Percentiles rank a stretch among this genome's conserved stretches.
These are phyloP conservation scores for Croton setiger DNA, from an alignment of 441 rosid species.

Conservation along the genomic window DNA sequence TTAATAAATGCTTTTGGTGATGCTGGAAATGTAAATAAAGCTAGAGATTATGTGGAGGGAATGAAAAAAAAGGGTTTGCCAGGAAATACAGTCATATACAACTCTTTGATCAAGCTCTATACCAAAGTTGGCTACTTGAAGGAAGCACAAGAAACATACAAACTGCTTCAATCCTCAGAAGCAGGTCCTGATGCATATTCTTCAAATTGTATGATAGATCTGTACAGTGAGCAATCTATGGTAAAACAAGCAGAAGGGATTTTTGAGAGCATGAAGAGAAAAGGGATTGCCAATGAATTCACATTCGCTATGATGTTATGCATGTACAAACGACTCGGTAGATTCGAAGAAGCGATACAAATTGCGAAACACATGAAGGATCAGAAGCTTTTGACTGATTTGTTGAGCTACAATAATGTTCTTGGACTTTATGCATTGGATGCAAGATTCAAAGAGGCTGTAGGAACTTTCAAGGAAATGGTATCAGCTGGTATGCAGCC, in stretches of 20 bases:
- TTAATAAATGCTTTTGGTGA: slow-evolving; percentile 40
- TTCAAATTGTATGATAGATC: slow-evolving; percentile 47
- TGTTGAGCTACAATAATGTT: slow-evolving; percentile 69
- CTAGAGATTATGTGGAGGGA: no score
- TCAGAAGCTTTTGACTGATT: slow-evolving; percentile 36
- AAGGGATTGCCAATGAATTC: slow-evolving; percentile 71
- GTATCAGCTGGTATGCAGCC: slow-evolving; percentile 43
- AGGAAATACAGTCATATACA: slow-evolving; percentile 26
- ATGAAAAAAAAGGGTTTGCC: no score
- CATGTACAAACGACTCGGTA: slow-evolving; percentile 67
- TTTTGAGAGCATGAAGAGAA: slow-evolving; percentile 40
- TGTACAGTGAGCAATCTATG: slow-evolving; percentile 21
- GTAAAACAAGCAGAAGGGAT: slow-evolving; percentile 41
- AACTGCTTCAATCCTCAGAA: slow-evolving; percentile 41
- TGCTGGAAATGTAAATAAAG: no score
- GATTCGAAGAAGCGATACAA: slow-evolving; percentile 53
- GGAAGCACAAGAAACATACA: slow-evolving; percentile 74
- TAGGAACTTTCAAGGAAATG: slow-evolving; percentile 66
- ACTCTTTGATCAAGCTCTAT: slow-evolving; percentile 79
- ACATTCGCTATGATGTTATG: slow-evolving; percentile 75
- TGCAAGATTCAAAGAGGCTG: slow-evolving; percentile 65
- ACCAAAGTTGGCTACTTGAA: slow-evolving; percentile 48
- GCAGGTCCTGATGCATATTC: slow-evolving; percentile 48
- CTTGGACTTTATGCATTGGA: slow-evolving; percentile 60
- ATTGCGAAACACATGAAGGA: slow-evolving; percentile 62